A percentile compares a stretch with the other conserved stretches of the same genome.
Conservation (phyloP, 202 grass and related monocot genomes). For the Carex arenaria region DNA sequence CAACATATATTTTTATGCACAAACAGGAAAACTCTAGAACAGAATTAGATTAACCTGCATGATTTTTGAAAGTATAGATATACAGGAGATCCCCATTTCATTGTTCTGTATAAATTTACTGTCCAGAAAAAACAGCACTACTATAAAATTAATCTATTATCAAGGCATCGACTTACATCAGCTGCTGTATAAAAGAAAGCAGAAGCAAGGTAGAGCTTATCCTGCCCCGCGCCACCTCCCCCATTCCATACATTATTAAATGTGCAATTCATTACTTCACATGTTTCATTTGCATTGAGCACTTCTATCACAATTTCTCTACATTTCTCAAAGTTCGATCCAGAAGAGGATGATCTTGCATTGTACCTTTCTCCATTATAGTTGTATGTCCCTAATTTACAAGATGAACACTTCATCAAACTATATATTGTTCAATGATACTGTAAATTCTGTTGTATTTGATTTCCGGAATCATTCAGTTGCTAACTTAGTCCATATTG, state of each 20-base stretch:
- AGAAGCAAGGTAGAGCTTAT: conserved; percentile 16
- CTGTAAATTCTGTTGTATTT: background rate
- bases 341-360: conserved; percentile 14
- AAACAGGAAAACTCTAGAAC: too few species aligned
- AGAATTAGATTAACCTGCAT: too few species aligned
- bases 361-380: conserved; percentile 19
- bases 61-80: too few species aligned
- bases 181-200: conserved; percentile 28
- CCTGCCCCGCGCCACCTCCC: conserved; percentile 39
- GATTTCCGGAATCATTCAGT: background rate
- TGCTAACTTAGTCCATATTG: background rate
- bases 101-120: background rate
- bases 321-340: conserved; percentile 30
- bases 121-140: background rate
- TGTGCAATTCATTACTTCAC: conserved; percentile 32
- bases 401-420: background rate
- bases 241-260: conserved; percentile 40
- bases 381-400: background rate
- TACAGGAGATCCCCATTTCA: background rate
- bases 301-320: conserved; percentile 2
- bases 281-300: conserved; percentile 14
- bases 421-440: background rate
- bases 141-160: background rate
- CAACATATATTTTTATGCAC: too few species aligned
- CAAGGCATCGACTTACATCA: background rate